phyloP scores from a whole-genome alignment of 768 basidiomycete species.

The Leccinum fibrillosum region DNA sequence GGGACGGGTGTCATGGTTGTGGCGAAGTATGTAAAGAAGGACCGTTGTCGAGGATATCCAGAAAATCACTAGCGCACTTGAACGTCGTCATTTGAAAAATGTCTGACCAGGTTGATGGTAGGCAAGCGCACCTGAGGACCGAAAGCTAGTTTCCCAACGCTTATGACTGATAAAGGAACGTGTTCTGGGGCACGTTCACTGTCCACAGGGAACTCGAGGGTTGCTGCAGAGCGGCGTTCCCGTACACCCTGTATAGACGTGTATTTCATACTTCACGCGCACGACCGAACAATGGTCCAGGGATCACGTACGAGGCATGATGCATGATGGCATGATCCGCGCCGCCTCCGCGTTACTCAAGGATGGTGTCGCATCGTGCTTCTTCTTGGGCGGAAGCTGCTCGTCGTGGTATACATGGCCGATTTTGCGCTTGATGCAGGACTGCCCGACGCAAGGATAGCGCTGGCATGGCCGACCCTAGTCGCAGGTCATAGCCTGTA shows the following conservation, averaged over 20 bases:
- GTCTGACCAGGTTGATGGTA: not conserved
- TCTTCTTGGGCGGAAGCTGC: conserved; percentile 51
- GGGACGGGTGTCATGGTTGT: conserved; percentile 45
- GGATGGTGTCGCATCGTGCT: conserved; percentile 34
- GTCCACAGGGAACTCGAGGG: conserved; percentile 47
- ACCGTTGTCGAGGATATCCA: conserved; percentile 83
- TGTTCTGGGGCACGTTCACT: conserved; percentile 42
- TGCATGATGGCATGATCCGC: conserved; percentile 17
- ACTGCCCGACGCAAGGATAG: conserved; percentile 28
- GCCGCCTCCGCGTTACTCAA: conserved; percentile 32
- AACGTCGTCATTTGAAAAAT: not conserved
- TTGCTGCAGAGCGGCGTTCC: conserved; percentile 13
- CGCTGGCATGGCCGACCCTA: conserved; percentile 88
- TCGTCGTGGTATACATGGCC: conserved; percentile 94
- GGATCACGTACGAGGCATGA: conserved; percentile 18
- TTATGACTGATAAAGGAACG: conserved; percentile 68
- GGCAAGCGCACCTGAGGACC: conserved; percentile 60
- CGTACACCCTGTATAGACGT: conserved; percentile 20
- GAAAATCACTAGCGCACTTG: conserved; percentile 62
- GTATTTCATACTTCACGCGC: not conserved
- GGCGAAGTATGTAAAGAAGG: conserved; percentile 62
- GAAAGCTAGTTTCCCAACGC: conserved; percentile 80
- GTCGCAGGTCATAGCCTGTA: conserved; percentile 76
- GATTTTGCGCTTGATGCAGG: conserved; percentile 85
- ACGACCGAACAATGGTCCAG: not conserved